These are phyloP conservation scores for Penicillium salamii DNA, from an alignment of 495 filamentous ascomycete species.

Conservation along the genomic window DNA sequence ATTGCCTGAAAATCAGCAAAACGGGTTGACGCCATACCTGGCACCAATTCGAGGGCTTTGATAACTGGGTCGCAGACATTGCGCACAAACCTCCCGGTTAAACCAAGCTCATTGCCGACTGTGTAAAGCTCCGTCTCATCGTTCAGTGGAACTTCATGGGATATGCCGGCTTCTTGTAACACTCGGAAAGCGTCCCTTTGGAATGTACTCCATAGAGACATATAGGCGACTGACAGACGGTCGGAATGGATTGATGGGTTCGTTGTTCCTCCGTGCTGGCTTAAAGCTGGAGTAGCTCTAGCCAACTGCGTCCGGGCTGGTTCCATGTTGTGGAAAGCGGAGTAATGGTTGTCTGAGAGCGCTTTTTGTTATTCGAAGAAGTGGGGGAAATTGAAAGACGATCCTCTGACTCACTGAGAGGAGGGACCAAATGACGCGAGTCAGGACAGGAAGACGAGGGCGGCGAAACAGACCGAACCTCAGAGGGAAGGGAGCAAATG, in stretches of 20 bases:
- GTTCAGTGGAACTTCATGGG: not conserved
- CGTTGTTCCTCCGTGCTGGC: not conserved
- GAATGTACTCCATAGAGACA: not conserved
- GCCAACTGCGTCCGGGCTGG: too few relatives aligned
- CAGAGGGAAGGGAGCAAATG: too few relatives aligned
- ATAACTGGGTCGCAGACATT: constrained; percentile 5
- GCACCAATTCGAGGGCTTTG: not conserved
- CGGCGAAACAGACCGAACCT: too few relatives aligned
- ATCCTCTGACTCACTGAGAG: too few relatives aligned
- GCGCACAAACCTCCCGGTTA: not conserved
- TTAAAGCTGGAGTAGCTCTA: too few relatives aligned
- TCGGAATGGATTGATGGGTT: not conserved
- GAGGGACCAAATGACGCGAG: too few relatives aligned
- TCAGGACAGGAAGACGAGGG: too few relatives aligned
- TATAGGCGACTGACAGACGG: not conserved
- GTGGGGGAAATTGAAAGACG: too few relatives aligned
- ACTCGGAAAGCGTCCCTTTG: not conserved
- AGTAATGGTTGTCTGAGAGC: too few relatives aligned
- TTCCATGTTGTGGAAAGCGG: too few relatives aligned
- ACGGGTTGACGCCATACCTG: not conserved
- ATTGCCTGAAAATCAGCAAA: constrained; percentile 2
- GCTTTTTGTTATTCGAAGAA: too few relatives aligned
- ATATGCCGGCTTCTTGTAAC: not conserved
- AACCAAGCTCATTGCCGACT: constrained; percentile 3
- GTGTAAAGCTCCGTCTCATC: constrained; percentile 2